Evolutionary conservation across 2,329 filamentous ascomycete species (phyloP).

Genomic region (Chalaropsis ovoidea): DNA sequence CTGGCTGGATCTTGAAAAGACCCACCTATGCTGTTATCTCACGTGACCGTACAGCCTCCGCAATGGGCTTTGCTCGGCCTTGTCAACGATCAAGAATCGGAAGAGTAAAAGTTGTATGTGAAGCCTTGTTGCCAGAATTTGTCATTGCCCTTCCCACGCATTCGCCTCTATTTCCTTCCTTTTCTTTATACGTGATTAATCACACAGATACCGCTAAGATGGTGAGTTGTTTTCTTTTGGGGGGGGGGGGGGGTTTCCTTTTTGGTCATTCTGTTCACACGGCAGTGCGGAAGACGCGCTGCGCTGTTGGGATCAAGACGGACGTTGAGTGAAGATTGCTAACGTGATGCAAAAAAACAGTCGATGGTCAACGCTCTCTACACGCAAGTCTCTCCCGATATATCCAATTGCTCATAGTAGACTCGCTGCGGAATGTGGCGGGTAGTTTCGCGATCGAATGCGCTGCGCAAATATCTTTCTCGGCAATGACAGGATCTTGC

Average conservation of each 20-base stretch:
- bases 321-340: neutral
- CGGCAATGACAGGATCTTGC: neutral
- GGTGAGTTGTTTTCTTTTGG: constrained; percentile 31
- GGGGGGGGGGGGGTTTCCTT: too few relatives aligned
- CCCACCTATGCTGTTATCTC: neutral
- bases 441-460: neutral
- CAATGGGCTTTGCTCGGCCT: constrained; percentile 16
- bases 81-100: constrained; percentile 19
- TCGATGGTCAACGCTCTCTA: constrained; percentile 43
- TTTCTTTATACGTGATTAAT: constrained; percentile 15
- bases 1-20: neutral
- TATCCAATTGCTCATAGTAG: neutral
- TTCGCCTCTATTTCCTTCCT: neutral
- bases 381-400: constrained; percentile 41
- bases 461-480: neutral
- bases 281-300: neutral
- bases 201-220: constrained; percentile 19
- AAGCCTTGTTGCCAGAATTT: constrained; percentile 17
- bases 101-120: constrained; percentile 15
- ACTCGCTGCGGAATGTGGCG: neutral
- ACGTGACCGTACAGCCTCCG: constrained; percentile 10
- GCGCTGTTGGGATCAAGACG: neutral
- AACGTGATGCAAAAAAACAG: constrained; percentile 29
- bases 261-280: too few relatives aligned
- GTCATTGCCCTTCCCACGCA: neutral